Evolutionary conservation across 2,329 filamentous ascomycete genomes (phyloP), one percentile per base, ranked within the genome.

Genomic region (Dichotomopilus funicola): DNA sequence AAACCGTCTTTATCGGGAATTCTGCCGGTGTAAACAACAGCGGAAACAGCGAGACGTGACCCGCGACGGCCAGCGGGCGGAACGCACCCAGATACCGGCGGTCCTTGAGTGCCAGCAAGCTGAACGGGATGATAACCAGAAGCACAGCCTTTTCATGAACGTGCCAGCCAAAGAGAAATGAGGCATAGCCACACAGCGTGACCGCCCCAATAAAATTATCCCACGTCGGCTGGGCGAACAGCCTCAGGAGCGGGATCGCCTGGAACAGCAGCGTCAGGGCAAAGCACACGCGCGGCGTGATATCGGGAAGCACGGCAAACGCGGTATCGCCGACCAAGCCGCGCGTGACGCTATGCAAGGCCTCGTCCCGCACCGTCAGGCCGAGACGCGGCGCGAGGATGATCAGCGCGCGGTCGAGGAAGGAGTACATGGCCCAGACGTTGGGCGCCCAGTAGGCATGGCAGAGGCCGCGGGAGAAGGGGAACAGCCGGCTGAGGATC

Each of bases 391-490:
- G 92, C 7, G 91, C 91, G 65, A 91, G 89, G 89, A 65, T 4
- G 57, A 99, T 96, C 62, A 99, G 70, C 6, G 90, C 73, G 52
- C 94, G 81, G 67, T 99, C 94, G 1, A 80, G 75, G 68, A 97
- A 96, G 0, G 94, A 96, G 72, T 99, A 99, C 68, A 97, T 81
- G 0, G 94, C 92, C 94, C 94, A 99, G 1, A 96, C 76, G 63
- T 99, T 99, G 0, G 94, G 91, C 10, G 94, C 94, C 94, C 94
- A 99, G 70, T 99, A 99, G 0, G 94, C 94, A 74, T 99, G 94
- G 68, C 92, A 97, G 4, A 99, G 76, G 0, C 94, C 94, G 57
- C 94, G 80, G 1, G 91, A 91, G 70, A 99, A 99, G 0, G 94
- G 94, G 65, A 99, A 99, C 7, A 99, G 75, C 38, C 94, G 81